Evolutionary conservation across 768 basidiomycete species (phyloP).

Genomic region (Leucosporidium creatinivorum): DNA sequence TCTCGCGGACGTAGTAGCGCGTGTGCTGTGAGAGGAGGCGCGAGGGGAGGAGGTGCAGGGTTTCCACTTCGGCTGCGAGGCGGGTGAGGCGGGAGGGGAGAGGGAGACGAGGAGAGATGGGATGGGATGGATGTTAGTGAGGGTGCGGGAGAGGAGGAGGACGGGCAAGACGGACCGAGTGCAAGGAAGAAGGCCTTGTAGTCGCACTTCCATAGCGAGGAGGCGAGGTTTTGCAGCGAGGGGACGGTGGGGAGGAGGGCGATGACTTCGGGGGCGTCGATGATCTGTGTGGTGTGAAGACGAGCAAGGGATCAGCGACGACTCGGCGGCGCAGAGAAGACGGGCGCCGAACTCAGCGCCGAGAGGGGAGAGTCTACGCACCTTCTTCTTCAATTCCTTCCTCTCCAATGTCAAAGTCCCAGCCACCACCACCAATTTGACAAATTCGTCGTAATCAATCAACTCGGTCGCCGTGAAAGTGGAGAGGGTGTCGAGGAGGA

Average conservation of each 20-base stretch:
- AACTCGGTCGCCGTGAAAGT: constrained; percentile 93
- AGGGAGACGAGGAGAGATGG: background rate
- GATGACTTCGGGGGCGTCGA: constrained; percentile 77
- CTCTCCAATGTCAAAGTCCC: constrained; percentile 66
- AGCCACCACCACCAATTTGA: constrained; percentile 73
- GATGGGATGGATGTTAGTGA: background rate
- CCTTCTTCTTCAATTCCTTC: constrained; percentile 88
- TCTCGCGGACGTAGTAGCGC: constrained; percentile 84
- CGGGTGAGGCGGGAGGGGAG: background rate
- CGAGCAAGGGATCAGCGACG: background rate
- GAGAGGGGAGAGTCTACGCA: constrained; percentile 35
- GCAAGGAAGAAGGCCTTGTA: constrained; percentile 91
- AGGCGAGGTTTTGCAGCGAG: constrained; percentile 69
- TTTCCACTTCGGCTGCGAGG: constrained; percentile 69
- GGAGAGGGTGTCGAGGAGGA: constrained; percentile 81
- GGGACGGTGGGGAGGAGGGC: constrained; percentile 76
- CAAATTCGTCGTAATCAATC: constrained; percentile 80
- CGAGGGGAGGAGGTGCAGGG: constrained; percentile 76
- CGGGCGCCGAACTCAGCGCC: background rate
- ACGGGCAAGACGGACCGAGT: constrained; percentile 53
- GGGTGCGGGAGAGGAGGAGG: background rate
- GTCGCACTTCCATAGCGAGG: constrained; percentile 83
- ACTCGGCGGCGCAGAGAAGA: background rate
- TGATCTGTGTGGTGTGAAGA: constrained; percentile 59
- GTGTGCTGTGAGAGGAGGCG: constrained; percentile 78